Evolutionary conservation across 2,329 filamentous ascomycete genomes (phyloP).

Genomic region (Apiospora marii): DNA sequence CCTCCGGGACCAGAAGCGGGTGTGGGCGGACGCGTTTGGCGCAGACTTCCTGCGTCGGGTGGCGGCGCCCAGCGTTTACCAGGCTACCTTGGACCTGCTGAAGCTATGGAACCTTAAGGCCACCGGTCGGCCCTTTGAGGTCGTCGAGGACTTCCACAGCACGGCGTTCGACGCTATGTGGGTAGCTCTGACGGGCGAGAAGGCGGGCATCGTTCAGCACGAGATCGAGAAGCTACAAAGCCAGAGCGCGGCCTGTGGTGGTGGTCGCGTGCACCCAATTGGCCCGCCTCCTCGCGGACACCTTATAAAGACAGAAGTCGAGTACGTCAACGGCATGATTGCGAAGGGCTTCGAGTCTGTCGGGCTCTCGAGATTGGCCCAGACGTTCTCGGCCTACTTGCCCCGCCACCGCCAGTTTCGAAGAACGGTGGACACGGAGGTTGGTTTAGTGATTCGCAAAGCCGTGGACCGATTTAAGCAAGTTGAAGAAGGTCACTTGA

Average conservation of each 20-base stretch:
- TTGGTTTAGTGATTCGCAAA: conserved; percentile 26
- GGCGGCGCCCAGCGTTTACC: conserved; percentile 12
- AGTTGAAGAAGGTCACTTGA: not conserved
- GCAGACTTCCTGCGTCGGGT: conserved; percentile 31
- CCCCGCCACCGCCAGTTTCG: conserved; percentile 32
- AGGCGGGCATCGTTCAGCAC: not conserved
- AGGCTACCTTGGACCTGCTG: not conserved
- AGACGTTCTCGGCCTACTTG: conserved; percentile 30
- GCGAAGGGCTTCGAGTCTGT: too few relatives aligned
- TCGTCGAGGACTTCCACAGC: not conserved
- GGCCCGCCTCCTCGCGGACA: too few relatives aligned
- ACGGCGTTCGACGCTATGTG: not conserved
- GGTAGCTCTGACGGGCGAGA: not conserved
- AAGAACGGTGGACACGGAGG: conserved; percentile 28
- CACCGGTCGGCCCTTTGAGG: not conserved
- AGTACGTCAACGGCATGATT: not conserved
- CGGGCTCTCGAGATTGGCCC: not conserved
- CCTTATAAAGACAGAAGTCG: not conserved
- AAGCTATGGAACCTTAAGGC: not conserved
- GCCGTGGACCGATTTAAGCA: conserved; percentile 25
- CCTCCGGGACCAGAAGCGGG: conserved; percentile 29
- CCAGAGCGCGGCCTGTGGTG: too few relatives aligned
- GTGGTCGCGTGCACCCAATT: not conserved
- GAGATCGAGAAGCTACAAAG: not conserved
- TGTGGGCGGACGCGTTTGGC: conserved; percentile 32